Evolutionary conservation across 495 filamentous ascomycete genomes (phyloP), one percentile per base, ranked within the genome.

Genomic region (Aspergillus haitiensis): DNA sequence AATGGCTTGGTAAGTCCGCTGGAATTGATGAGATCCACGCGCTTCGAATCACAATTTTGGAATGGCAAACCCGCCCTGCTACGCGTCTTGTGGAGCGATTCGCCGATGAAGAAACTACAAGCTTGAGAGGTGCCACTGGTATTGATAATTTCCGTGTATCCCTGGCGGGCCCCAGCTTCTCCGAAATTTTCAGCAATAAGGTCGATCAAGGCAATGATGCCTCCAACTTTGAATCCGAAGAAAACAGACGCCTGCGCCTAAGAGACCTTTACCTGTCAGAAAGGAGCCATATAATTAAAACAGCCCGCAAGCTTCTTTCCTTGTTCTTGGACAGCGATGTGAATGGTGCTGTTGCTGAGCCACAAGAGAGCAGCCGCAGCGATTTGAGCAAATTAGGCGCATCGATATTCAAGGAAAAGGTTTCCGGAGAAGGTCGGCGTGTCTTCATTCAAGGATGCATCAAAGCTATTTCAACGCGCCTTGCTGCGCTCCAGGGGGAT

Each of bases 21-120:
- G 80, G 81, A 12, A 86, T 97, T 59, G 88, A 94, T 72, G 89
- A 97, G 73, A 77, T 95, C 16, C 82, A 85, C 7, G 92, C 94
- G 46, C 81, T 98, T 54, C 82, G 95, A 48, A 82, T 96, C 42
- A 84, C 85, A 7, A 75, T 95, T 27, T 70, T 93, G 18, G 94
- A 98, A 81, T 91, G 88, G 83, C 93, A 97, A 70, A 81, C 78
- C 36, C 82, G 92, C 36, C 78, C 90, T 18, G 74, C 82, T 3
- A 72, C 75, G 48, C 86, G 90, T 58, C 82, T 96, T 18, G 77
- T 85, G 35, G 76, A 81, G 15, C 83, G 82, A 7, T 84, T 89
- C 39, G 86, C 86, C 1, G 84, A 84, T 39, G 86, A 90, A 56
- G 88, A 91, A 72, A 74, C 81, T 21, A 81, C 82, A 46, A 87